These are phyloP conservation scores for Quercus dentata DNA, from an alignment of 306 rosid species.

Conservation along the genomic window DNA sequence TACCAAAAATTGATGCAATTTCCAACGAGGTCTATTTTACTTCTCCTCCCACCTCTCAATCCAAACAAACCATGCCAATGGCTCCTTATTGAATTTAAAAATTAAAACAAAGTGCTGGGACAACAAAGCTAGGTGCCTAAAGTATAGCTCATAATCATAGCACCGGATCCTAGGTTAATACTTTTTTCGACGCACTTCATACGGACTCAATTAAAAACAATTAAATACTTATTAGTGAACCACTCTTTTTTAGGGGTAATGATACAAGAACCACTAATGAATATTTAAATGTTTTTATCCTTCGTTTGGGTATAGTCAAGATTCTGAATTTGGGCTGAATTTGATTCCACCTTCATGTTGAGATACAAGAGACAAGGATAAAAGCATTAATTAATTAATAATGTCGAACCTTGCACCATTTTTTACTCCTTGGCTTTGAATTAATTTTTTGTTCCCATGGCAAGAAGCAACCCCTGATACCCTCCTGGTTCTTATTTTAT, in stretches of 20 bases:
- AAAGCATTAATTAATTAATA: too few relatives aligned
- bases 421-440: background rate
- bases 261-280: background rate
- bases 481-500: background rate
- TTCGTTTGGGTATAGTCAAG: background rate
- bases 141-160: background rate
- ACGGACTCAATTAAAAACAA: background rate
- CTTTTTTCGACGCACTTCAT: background rate
- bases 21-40: too few relatives aligned
- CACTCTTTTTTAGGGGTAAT: background rate
- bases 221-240: background rate
- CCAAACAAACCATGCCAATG: too few relatives aligned
- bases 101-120: too few relatives aligned
- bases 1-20: too few relatives aligned
- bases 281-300: background rate
- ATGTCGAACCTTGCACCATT: background rate
- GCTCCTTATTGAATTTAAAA: too few relatives aligned
- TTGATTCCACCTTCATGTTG: background rate
- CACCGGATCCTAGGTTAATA: slow-evolving; percentile 1
- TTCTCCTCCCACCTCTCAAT: too few relatives aligned
- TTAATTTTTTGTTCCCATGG: background rate
- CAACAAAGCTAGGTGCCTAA: background rate
- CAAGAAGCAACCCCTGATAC: background rate
- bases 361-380: too few relatives aligned
- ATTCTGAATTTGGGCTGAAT: background rate